Percentiles rank a stretch among this genome's conserved stretches.
These are phyloP conservation scores for Chrysanthemum seticuspe DNA, from an alignment of 129 eudicot species.

Conservation along the genomic window DNA sequence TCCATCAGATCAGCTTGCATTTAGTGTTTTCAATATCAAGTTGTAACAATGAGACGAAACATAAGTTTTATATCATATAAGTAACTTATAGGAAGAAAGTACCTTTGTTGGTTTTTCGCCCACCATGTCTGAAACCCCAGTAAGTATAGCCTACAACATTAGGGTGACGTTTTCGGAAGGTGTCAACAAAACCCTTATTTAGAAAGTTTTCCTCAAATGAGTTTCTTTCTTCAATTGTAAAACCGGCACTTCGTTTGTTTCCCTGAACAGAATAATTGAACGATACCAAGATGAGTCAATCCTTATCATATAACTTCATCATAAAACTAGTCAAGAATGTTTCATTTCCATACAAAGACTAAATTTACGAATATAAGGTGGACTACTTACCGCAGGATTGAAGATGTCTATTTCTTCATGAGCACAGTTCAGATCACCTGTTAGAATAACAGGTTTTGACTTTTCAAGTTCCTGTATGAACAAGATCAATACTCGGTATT, in stretches of 20 bases:
- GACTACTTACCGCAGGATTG: conserved; percentile 73
- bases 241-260: conserved; percentile 94
- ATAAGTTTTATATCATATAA: too few species aligned
- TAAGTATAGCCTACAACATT: conserved; percentile 89
- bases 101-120: conserved; percentile 92
- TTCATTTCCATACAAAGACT: background rate
- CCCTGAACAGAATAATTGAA: conserved; percentile 47
- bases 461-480: conserved; percentile 86
- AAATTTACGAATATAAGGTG: background rate
- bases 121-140: conserved; percentile 98
- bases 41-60: background rate
- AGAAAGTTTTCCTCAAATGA: conserved; percentile 77
- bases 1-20: background rate
- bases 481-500: background rate
- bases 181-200: conserved; percentile 81
- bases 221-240: conserved; percentile 84
- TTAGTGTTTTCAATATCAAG: background rate
- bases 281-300: conserved; percentile 1
- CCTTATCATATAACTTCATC: background rate
- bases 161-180: conserved; percentile 90
- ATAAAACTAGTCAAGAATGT: background rate
- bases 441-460: conserved; percentile 91
- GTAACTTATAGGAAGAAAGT: background rate
- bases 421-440: conserved; percentile 97
- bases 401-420: conserved; percentile 94